Conservation (phyloP, 2,329 filamentous ascomycete species). For the Malbranchea zuffiana region DNA sequence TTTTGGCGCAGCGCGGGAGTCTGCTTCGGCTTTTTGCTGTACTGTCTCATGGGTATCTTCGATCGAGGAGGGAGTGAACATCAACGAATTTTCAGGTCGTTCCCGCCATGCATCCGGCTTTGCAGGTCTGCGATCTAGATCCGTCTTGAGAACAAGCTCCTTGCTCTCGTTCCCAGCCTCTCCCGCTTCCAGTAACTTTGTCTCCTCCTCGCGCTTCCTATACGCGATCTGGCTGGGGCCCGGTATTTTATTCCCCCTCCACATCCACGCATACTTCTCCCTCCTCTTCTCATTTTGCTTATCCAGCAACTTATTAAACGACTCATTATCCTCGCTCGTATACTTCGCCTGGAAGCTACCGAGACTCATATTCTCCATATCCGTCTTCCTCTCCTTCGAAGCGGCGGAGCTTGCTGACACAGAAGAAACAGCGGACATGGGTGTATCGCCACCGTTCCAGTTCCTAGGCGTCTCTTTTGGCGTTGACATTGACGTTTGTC, state of each 20-base stretch:
- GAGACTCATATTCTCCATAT: constrained; percentile 67
- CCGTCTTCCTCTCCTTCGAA: constrained; percentile 32
- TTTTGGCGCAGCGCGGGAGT: constrained; percentile 65
- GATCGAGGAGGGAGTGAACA: constrained; percentile 55
- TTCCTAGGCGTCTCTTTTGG: constrained; percentile 50
- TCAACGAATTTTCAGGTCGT: constrained; percentile 67
- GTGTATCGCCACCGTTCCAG: constrained; percentile 60
- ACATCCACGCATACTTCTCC: constrained; percentile 81
- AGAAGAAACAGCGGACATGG: constrained; percentile 33
- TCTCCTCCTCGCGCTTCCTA: constrained; percentile 38
- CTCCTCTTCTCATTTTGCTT: constrained; percentile 75
- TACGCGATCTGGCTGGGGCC: constrained; percentile 51
- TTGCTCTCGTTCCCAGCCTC: constrained; percentile 53
- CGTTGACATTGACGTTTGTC: constrained; percentile 4
- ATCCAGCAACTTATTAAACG: constrained; percentile 85
- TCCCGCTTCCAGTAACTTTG: constrained; percentile 59
- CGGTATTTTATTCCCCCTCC: constrained; percentile 72
- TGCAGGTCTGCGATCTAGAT: constrained; percentile 59
- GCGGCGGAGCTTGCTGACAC: constrained; percentile 29
- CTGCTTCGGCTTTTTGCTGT: constrained; percentile 55
- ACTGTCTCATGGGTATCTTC: constrained; percentile 49
- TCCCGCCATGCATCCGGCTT: constrained; percentile 66
- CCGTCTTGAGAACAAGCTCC: constrained; percentile 31
- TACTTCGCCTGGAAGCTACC: constrained; percentile 83
- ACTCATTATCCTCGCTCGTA: constrained; percentile 96